Evolutionary conservation across 768 basidiomycete species (phyloP).

Genomic region (Kockovaella imperatae): DNA sequence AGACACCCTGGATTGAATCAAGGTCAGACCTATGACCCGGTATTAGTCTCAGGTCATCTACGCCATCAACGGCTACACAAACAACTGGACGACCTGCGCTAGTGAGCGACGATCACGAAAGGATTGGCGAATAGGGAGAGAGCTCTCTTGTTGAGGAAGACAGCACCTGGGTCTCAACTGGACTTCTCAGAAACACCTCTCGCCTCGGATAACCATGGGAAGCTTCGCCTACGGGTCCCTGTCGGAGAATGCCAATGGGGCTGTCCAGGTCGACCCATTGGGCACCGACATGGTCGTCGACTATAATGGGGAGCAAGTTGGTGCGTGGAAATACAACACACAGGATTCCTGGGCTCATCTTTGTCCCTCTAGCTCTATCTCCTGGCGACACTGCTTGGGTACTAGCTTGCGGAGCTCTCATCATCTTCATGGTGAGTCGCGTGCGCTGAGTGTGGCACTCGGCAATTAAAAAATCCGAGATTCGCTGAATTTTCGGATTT

Average conservation of each 20-base stretch:
- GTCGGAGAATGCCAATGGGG: constrained; percentile 2
- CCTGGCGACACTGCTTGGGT: constrained; percentile 39
- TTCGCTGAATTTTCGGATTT: not conserved
- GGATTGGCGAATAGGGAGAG: too few relatives aligned
- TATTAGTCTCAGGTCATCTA: too few relatives aligned
- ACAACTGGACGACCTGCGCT: too few relatives aligned
- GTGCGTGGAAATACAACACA: too few relatives aligned
- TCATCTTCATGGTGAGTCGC: constrained; percentile 36
- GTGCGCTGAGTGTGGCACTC: not conserved
- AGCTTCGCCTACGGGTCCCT: constrained; percentile 28
- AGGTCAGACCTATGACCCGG: too few relatives aligned
- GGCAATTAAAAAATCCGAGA: not conserved
- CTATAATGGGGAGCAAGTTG: constrained; percentile 4
- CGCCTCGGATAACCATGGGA: constrained; percentile 18
- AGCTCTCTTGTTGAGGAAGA: too few relatives aligned
- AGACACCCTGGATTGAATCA: too few relatives aligned
- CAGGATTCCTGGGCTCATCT: not conserved
- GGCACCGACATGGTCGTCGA: constrained; percentile 29
- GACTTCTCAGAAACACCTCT: too few relatives aligned
- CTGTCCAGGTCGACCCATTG: constrained; percentile 12
- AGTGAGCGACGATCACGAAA: too few relatives aligned
- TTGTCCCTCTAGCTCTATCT: constrained; percentile 20
- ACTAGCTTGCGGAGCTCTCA: constrained; percentile 28
- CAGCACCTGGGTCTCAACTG: too few relatives aligned
- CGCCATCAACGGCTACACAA: too few relatives aligned